Evolutionary conservation across 2,329 filamentous ascomycete species (phyloP), one percentile per base, ranked within the genome.

Genomic region (Fusarium dimerum): DNA sequence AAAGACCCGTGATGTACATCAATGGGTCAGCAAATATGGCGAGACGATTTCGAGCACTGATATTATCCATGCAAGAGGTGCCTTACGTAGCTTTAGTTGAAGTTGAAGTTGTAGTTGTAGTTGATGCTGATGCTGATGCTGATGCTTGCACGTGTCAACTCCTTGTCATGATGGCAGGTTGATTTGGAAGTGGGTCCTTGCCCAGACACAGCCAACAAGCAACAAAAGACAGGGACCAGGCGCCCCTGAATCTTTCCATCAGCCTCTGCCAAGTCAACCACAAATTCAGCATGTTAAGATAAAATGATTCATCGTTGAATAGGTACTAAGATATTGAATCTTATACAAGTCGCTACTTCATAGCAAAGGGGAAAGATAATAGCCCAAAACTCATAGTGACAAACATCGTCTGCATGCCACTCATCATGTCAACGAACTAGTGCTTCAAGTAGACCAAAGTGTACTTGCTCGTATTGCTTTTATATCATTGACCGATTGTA

Each of bases 101-200:
- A 11, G 29, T 54, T 50, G 11, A 44, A 40, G 48, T 55, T 60
- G 54, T 60, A 48, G 51, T 43, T 50, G 45, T 36, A 36, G 32
- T 32, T 40, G 20, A 42, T 39, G 32, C 47, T 32, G 30, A 6
- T 48, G 41, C 32, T 46, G 30, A 12, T 32, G 43, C 42, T 53
- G 46, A 52, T 60, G 49, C 47, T 55, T 57, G 63, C 63, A 65
- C 60, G 63, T 65, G 63, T 66, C 41, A 60, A 61, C 51, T 36
- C 32, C 32, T 36, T 66, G 58, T 55, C 59, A 63, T 64, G 60
- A 66, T 62, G 60, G 43, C 44, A 20, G 39, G n/a, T 9, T 40
- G 17, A 36, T 43, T 43, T 16, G 61, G 62, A 66, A 62, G 58
- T 56, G 63, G 63, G 54, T 50, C 59, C 30, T 42, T 49, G 45